These are phyloP conservation scores for Hortiboletus flavorubellus DNA, from an alignment of 768 basidiomycete genomes.

Conservation along the genomic window DNA sequence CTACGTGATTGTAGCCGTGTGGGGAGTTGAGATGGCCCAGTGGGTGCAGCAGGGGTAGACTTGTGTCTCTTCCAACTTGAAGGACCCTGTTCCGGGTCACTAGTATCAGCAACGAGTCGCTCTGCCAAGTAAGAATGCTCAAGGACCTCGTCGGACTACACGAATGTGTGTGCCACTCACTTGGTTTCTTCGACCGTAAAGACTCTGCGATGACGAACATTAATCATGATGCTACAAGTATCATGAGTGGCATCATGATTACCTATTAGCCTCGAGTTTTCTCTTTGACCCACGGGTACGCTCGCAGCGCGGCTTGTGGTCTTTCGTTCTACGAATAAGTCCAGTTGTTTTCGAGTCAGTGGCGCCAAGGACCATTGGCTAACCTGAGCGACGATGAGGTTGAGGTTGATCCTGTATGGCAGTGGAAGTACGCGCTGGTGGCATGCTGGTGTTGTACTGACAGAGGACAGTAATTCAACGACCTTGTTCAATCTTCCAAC, in stretches of 20 bases:
- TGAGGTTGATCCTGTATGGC: background rate
- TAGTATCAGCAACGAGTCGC: background rate
- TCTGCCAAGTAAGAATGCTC: constrained; percentile 7
- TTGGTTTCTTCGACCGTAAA: constrained; percentile 11
- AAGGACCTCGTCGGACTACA: background rate
- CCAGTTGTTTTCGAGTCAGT: constrained; percentile 5
- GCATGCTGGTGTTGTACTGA: constrained; percentile 3
- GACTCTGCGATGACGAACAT: constrained; percentile 13
- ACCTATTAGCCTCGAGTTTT: constrained; percentile 11
- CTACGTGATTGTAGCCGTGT: constrained; percentile 7
- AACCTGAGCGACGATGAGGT: constrained; percentile 15
- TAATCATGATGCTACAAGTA: constrained; percentile 1
- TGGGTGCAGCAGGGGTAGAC: constrained; percentile 17
- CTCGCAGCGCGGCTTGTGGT: constrained; percentile 11
- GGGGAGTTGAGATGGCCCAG: constrained; percentile 6
- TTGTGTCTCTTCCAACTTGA: constrained; percentile 18
- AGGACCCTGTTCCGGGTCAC: constrained; percentile 4
- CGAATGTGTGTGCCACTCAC: constrained; percentile 7
- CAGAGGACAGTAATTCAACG: background rate
- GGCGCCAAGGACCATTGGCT: constrained; percentile 4
- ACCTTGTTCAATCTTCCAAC: background rate
- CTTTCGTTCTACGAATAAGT: constrained; percentile 12
- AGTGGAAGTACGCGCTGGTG: background rate
- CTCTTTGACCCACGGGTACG: constrained; percentile 15
- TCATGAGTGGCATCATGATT: background rate